These are phyloP conservation scores for Withania somnifera DNA, from an alignment of 305 asterid species.

Conservation along the genomic window DNA sequence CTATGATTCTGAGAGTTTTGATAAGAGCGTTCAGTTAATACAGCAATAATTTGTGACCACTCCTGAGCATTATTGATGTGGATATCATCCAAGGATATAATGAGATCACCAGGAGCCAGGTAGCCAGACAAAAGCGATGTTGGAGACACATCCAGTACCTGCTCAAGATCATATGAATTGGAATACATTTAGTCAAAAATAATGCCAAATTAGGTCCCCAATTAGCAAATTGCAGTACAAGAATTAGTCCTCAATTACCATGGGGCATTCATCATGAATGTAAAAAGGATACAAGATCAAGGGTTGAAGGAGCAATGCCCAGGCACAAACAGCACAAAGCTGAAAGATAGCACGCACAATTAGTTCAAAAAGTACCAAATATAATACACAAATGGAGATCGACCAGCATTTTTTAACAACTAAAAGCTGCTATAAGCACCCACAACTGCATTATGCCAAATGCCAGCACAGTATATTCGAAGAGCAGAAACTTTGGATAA, in stretches of 20 bases:
- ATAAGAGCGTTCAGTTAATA: constrained; percentile 28
- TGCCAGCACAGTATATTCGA: constrained; percentile 87
- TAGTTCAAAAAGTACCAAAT: constrained; percentile 7
- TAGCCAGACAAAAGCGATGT: constrained; percentile 49
- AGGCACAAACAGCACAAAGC: constrained; percentile 58
- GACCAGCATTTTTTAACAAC: background rate
- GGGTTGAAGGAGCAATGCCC: constrained; percentile 52
- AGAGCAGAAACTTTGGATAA: constrained; percentile 53
- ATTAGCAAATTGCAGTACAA: constrained; percentile 7
- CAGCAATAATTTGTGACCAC: constrained; percentile 41
- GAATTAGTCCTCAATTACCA: constrained; percentile 33
- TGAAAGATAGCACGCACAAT: constrained; percentile 27
- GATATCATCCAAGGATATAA: constrained; percentile 43
- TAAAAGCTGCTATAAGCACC: constrained; percentile 10
- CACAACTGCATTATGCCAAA: constrained; percentile 92
- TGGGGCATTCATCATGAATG: constrained; percentile 53
- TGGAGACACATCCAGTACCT: constrained; percentile 71
- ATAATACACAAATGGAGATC: background rate
- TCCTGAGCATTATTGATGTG: constrained; percentile 42
- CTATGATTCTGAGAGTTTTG: constrained; percentile 16
- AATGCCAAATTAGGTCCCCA: background rate
- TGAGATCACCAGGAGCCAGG: constrained; percentile 53
- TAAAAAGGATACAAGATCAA: constrained; percentile 53
- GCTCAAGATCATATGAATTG: constrained; percentile 11
- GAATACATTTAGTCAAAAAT: constrained; percentile 2